phyloP scores from a whole-genome alignment of 108 stramenopile species.

The Nitzschia sp. region DNA sequence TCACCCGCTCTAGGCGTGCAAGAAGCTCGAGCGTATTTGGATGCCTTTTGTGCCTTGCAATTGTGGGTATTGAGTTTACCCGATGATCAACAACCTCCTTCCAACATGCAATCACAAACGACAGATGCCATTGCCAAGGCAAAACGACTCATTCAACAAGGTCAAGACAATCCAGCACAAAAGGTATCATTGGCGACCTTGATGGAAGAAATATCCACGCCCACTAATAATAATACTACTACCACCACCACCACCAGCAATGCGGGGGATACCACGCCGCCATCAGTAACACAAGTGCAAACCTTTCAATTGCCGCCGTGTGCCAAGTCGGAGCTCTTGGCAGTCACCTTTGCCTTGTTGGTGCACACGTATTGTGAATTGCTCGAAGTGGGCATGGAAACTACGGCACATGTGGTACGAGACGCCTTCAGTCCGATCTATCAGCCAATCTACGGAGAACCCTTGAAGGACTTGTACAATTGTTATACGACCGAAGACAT shows the following conservation, averaged over 20 bases:
- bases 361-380: conserved; percentile 90
- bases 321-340: conserved; percentile 77
- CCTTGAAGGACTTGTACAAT: conserved; percentile 66
- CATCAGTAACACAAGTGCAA: not conserved
- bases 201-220: conserved; percentile 21
- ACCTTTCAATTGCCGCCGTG: conserved; percentile 58
- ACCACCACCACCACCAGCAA: not conserved
- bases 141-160: conserved; percentile 20
- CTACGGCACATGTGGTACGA: conserved; percentile 68
- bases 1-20: conserved; percentile 40
- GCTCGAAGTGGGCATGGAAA: conserved; percentile 77
- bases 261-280: not conserved
- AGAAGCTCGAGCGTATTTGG: conserved; percentile 77
- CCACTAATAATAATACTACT: not conserved
- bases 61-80: conserved; percentile 85
- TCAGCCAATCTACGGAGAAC: conserved; percentile 62
- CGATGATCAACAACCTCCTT: conserved; percentile 48
- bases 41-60: conserved; percentile 74
- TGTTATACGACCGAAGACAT: conserved; percentile 66
- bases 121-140: conserved; percentile 46
- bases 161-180: conserved; percentile 12
- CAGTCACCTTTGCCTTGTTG: conserved; percentile 84
- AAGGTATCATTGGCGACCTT: conserved; percentile 19
- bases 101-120: conserved; percentile 22
- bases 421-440: conserved; percentile 78